Evolutionary conservation across 768 basidiomycete species (phyloP).

Genomic region (Daedalea quercina): DNA sequence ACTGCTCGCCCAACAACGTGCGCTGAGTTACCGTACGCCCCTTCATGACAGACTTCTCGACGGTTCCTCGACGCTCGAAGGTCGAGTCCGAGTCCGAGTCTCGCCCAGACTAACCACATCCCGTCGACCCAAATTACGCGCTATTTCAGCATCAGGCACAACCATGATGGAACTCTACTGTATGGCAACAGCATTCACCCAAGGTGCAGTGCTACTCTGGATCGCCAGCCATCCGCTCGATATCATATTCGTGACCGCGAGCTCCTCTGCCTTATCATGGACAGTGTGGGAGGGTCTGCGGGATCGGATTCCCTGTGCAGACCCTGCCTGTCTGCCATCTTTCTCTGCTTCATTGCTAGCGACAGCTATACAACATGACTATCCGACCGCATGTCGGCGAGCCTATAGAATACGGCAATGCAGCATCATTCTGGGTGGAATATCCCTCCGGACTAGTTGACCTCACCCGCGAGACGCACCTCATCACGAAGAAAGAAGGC

Average conservation of each 20-base stretch:
- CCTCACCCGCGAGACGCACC: conserved; percentile 42
- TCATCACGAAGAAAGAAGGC: conserved; percentile 19
- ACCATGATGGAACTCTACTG: no score
- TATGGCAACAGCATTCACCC: no score
- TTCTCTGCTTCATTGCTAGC: not conserved
- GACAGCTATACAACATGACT: conserved; percentile 29
- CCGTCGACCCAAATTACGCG: no score
- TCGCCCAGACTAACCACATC: no score
- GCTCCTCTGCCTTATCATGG: not conserved
- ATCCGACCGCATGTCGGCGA: conserved; percentile 37
- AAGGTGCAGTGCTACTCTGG: no score
- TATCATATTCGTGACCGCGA: not conserved
- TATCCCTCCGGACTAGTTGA: conserved; percentile 61
- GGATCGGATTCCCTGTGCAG: not conserved
- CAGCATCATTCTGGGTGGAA: conserved; percentile 58
- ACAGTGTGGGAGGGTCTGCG: not conserved
- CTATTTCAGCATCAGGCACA: no score
- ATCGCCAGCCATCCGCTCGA: not conserved
- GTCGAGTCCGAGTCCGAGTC: no score
- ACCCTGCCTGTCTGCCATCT: not conserved
- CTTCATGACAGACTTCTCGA: no score
- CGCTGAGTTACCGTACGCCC: no score
- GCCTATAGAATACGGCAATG: conserved; percentile 49
- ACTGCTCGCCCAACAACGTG: no score
- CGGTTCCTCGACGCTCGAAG: no score